Base-by-base conservation (phyloP, 2,329 filamentous ascomycete genomes). In the Calonectria honghensis region DNA sequence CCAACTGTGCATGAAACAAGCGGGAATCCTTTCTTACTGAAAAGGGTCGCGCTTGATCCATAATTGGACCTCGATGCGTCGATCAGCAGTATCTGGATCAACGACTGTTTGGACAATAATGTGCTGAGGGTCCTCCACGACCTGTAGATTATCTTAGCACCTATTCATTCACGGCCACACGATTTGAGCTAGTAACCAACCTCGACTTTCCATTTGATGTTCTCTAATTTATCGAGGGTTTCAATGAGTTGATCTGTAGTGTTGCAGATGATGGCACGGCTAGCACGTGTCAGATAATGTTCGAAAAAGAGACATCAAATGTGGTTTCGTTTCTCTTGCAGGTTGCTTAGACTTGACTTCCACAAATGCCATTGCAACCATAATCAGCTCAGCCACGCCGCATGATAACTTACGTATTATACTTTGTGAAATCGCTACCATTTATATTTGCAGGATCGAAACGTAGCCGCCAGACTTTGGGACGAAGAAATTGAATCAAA, bases 31-130 rank as follows among this genome's bases (percentile, higher is more conserved):
- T 61, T 39, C n/a, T 27, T 13, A 63, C 57, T 63, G 57, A 9
- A 63, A 63, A 18, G 57, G 57, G 13, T 63, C 32, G 9, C 57
- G 57, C 9, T 41, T 24, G 37, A 63, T 63, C 57, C 57, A 63
- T 39, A 63, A 20, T n/a, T 63, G 57, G 37, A 63, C 39, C 35
- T 63, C 57, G 1, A 63, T 27, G 5, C n/a, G 27, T 13, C 57
- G 57, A 16, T 41, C 27, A 2, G 16, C 35, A 6, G 24, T 29
- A 20, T 63, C 39, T 3, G 57, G 57, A 16, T 63, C 27, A 14
- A 63, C 24, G 3, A 63, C 57, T 20, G 57, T 63, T 16, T 63
- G 57, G 6, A 63, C 24, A 6, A 63, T 63, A 4, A 63, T 63
- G 24, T 63, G 39, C 16, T 63, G 35, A 37, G 57, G 57, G 6